Conservation (phyloP, 352 stramenopile species). For the Pythium aquatile region DNA sequence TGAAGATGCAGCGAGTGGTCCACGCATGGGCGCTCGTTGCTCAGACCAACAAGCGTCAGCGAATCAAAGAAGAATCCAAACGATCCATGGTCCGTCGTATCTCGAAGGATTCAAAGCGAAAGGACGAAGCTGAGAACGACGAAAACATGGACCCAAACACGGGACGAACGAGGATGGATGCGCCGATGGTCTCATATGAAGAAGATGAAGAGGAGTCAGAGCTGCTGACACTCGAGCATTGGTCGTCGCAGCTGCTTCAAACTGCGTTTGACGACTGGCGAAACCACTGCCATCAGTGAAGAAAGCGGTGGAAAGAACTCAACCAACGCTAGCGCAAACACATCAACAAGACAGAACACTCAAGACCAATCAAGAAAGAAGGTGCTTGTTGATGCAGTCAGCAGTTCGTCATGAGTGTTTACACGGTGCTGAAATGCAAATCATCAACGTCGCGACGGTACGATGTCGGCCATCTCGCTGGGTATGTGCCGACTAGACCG, state of each 20-base stretch:
- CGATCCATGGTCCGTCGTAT: not conserved
- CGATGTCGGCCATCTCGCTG: not conserved
- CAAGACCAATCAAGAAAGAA: too few species aligned
- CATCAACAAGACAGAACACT: not conserved
- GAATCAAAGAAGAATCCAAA: not conserved
- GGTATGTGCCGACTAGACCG: constrained; percentile 12
- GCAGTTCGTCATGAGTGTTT: not conserved
- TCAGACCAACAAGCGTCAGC: constrained; percentile 13
- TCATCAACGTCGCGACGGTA: not conserved
- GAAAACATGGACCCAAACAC: constrained; percentile 16
- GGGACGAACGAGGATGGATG: not conserved
- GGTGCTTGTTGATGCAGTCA: not conserved
- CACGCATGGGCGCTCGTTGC: constrained; percentile 16
- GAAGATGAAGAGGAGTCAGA: not conserved
- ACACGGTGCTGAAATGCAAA: not conserved
- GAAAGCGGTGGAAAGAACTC: not conserved
- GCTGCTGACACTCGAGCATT: constrained; percentile 4
- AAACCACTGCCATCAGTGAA: not conserved
- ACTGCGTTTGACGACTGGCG: constrained; percentile 6
- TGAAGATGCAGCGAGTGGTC: constrained; percentile 4
- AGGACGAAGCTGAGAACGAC: not conserved
- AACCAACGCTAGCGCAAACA: not conserved
- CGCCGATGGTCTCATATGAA: not conserved
- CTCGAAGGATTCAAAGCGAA: not conserved
- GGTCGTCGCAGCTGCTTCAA: constrained; percentile 3